Conservation (phyloP, 2,329 filamentous ascomycete genomes). For the Aspergillus eucalypticola region DNA sequence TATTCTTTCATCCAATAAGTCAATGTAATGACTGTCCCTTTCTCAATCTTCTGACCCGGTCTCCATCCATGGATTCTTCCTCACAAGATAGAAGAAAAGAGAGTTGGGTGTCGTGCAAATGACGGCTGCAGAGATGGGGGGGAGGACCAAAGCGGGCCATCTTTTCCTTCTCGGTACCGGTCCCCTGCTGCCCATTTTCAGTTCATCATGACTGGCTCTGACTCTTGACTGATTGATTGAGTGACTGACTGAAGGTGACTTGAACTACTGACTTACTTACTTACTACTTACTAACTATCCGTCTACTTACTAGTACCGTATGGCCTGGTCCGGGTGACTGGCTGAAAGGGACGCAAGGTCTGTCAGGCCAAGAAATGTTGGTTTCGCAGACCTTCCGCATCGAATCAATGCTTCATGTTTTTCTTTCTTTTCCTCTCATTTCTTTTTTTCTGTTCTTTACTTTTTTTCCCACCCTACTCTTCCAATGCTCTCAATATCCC, state of each 20-base stretch:
- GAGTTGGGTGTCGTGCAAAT: neutral
- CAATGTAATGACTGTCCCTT: no score
- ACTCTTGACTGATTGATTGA: neutral
- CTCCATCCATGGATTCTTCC: neutral
- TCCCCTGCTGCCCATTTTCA: neutral
- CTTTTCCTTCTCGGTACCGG: neutral
- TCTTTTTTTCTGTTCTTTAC: neutral
- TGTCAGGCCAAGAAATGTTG: conserved; percentile 18
- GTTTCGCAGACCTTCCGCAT: conserved; percentile 17
- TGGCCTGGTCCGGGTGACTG: conserved; percentile 15
- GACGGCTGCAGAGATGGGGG: neutral
- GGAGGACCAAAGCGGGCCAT: neutral
- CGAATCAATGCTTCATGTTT: conserved; percentile 5
- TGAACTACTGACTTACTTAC: neutral
- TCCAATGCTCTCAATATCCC: neutral
- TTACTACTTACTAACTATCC: neutral
- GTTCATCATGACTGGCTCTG: neutral
- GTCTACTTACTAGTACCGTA: conserved; percentile 1
- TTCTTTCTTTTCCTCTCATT: conserved; percentile 4
- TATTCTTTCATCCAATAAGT: no score
- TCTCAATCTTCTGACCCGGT: no score
- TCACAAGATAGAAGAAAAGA: neutral
- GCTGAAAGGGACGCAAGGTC: conserved; percentile 23
- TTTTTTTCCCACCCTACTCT: neutral
- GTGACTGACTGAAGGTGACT: neutral